These are phyloP conservation scores for Echinosophora koreensis DNA, from an alignment of 306 rosid genomes.

Conservation along the genomic window DNA sequence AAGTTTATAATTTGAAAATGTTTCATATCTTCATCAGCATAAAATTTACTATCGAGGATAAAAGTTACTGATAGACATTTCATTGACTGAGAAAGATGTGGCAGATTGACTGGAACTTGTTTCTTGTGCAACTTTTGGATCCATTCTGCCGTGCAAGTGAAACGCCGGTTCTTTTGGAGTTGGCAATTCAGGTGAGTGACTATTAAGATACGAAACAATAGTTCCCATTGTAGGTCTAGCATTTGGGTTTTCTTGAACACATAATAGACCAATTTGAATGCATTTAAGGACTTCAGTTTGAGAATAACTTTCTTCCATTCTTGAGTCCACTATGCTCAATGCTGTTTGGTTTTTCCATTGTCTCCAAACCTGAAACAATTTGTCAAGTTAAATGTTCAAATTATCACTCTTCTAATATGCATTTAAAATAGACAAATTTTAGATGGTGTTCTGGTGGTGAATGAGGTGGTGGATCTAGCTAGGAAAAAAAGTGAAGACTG, in stretches of 20 bases:
- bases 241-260: slow-evolving; percentile 54
- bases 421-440: too few relatives aligned
- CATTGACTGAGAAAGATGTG: background rate
- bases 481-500: too few relatives aligned
- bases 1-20: too few relatives aligned
- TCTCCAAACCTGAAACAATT: slow-evolving; percentile 50
- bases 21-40: too few relatives aligned
- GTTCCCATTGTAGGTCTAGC: slow-evolving; percentile 55
- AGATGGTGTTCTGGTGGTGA: too few relatives aligned
- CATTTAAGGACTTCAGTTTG: slow-evolving; percentile 41
- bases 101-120: background rate
- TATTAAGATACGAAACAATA: slow-evolving; percentile 47
- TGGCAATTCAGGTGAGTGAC: slow-evolving; percentile 41
- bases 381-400: background rate
- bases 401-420: background rate
- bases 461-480: too few relatives aligned
- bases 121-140: background rate
- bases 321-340: slow-evolving; percentile 48
- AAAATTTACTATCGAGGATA: slow-evolving; percentile 26
- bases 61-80: slow-evolving; percentile 19
- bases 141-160: background rate
- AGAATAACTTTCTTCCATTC: slow-evolving; percentile 28
- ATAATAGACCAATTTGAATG: slow-evolving; percentile 55
- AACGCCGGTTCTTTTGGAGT: slow-evolving; percentile 48
- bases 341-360: slow-evolving; percentile 50